Base-by-base conservation (phyloP, 805 yeast genomes). In the Gaillardinia entomophila region DNA sequence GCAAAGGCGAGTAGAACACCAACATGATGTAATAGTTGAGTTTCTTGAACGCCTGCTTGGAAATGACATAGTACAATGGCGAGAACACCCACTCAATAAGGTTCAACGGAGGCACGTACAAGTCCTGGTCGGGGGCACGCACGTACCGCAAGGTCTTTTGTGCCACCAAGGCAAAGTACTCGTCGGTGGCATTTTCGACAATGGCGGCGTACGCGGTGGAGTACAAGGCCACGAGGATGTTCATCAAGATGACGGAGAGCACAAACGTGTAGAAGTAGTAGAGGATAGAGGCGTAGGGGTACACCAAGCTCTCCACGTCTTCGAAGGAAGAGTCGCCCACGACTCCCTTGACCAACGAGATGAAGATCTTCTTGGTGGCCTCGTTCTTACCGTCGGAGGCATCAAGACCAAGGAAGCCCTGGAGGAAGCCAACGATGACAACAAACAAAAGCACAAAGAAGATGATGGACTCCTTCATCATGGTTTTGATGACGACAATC, bases 381-480 rank as follows among this genome's bases (percentile, higher is more conserved):
- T 86, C 92, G 36, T 82, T 66, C 40, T 73, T 76, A 42, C 96
- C 95, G 55, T 87, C 96, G 2, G 94, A 82, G 24, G 84, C 81
- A 57, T 87, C 96, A 34, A 87, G 65, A 10, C 95, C 96, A 22
- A 87, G 56, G 54, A 87, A 85, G 0, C 94, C 95, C 53, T 87
- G 96, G 34, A 85, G 60, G 57, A 87, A 87, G 0, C 96, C 96
- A 30, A 82, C 53, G 40, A 82, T 77, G 24, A 87, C 78, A 36
- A 86, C 73, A 6, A 71, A 61, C 34, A 87, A 64, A 42, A 87
- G 60, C 28, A 84, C 82, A 51, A 87, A 87, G 62, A 87, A 87
- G 11, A 86, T 68, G n/a, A 84, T 53, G 2, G 92, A 81, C 55
- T 87, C 96, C 46, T 81, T 78, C 85, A 87, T 80, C 86, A 87